Base-by-base conservation (phyloP, 768 basidiomycete genomes). In the Tricholoma sp. region DNA sequence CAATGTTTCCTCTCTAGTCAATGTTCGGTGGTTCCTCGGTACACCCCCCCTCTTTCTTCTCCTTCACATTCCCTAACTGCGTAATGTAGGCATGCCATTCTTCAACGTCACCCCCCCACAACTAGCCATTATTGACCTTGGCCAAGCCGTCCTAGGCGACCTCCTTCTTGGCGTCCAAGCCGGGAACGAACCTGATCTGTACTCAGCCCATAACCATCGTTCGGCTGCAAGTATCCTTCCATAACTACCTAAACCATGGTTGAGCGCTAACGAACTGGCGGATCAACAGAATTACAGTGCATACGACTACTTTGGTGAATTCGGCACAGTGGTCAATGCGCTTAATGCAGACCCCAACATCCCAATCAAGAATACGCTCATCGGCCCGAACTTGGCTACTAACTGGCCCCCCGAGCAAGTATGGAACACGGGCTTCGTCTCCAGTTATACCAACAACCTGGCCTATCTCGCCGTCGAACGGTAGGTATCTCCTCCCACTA, bases 11-110 rank as follows among this genome's bases (percentile, higher is more conserved):
- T 64, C 73, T 0, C 68, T 88, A 0, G 78, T 85, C 29, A 81
- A 84, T 50, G 79, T 85, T 11, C 73, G 82, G 27, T 93, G 90
- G 89, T 87, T 81, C 65, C 71, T 85, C 45, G 83, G 80, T 79
- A 63, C 4, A 56, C 41, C 12, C 6, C 5, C 8, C 31, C 16
- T n/a, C 12, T 8, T 29, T n/a, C 27, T 9, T 19, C 21, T n/a
- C 9, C 11, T 35, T 34, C 8, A 5, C 8, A 37, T 14, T 9
- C 24, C 18, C 10, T 18, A 12, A 5, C 46, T 52, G 34, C 24
- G 35, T 9, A 6, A 21, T 24, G 3, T 34, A 72, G 66, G 76
- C 32, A 70, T 89, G 11, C 88, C 88, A 0, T 88, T 91, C 72
- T 88, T 90, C 64, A 80, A 88, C 52, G 80, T 83, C 19, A 63